Base-by-base conservation (phyloP, 495 filamentous ascomycete genomes). In the Glutinoglossum americanum region DNA sequence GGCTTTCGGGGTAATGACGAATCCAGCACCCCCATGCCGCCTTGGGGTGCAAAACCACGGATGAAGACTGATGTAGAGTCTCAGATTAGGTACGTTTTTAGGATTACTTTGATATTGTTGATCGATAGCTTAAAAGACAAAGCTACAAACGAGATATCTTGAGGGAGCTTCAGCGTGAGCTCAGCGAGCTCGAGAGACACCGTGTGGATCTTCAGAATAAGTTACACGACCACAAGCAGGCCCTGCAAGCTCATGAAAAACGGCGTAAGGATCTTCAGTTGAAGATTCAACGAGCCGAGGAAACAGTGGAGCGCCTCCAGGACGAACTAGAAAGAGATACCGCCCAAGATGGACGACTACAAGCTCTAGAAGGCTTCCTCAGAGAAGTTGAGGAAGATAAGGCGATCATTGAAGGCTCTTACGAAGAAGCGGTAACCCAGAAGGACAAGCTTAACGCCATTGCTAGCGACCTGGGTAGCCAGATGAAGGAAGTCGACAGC, bases 11-110 rank as follows among this genome's bases (percentile, higher is more conserved):
- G 70, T 30, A 79, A 77, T 7, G 59, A 53, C 49, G 74, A 73
- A 37, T 75, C 74, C 56, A 74, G 68, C n/a, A 71, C 68, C 49
- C 76, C 80, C 17, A 75, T 86, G 26, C 35, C 66, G n/a, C 64
- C 67, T 35, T 80, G 69, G 57, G 66, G 55, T 2, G 69, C 75
- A 2, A 67, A 62, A n/a, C 71, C 81, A 26, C 79, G 87, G 9
- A 93, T 97, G 81, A 83, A 84, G 67, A 83, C 86, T 0, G 85
- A 94, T 63, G 69, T 79, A 8, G 82, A 78, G 41, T 76, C 76
- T 23, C 84, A 86, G 67, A 75, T 84, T 41, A 72, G 69, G 69
- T 77, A 74, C 45, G 70, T 39, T 56, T n/a, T n/a, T n/a, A n/a
- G n/a, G n/a, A 39, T 25, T n/a, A 17, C 13, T 45, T 51, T 58